phyloP scores from a whole-genome alignment of 306 rosid genomes.

The Crotalaria pallida region DNA sequence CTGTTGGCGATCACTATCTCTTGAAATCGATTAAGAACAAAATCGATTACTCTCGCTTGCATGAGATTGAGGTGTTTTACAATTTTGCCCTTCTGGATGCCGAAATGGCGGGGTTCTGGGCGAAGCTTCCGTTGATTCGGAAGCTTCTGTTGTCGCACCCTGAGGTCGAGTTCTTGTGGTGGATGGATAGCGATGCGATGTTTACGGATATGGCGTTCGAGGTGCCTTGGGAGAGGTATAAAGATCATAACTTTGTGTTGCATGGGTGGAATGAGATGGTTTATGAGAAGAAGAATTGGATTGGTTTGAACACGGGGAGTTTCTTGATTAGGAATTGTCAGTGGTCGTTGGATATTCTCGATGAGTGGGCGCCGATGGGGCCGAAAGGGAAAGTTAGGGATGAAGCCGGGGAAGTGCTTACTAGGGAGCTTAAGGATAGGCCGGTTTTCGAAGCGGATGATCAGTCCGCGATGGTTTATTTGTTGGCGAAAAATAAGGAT shows the following conservation, averaged over 20 bases:
- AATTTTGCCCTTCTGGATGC: constrained; percentile 75
- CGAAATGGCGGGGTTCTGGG: constrained; percentile 96
- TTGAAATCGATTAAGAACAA: constrained; percentile 79
- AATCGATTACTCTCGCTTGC: constrained; percentile 83
- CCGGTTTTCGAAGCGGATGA: constrained; percentile 86
- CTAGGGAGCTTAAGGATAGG: constrained; percentile 54
- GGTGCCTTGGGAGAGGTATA: constrained; percentile 82
- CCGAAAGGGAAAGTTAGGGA: constrained; percentile 80
- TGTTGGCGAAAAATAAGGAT: constrained; percentile 45
- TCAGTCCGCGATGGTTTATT: constrained; percentile 77
- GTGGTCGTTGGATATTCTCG: constrained; percentile 68
- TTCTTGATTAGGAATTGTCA: constrained; percentile 59
- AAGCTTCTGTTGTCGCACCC: constrained; percentile 73
- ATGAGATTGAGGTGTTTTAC: constrained; percentile 81
- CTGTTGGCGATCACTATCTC: constrained; percentile 83
- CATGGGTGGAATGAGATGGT: constrained; percentile 91
- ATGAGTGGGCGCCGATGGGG: constrained; percentile 87
- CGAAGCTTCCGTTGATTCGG: constrained; percentile 75
- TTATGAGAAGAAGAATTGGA: constrained; percentile 75
- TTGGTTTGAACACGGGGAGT: constrained; percentile 81
- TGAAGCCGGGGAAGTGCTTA: constrained; percentile 74
- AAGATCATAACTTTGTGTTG: constrained; percentile 61
- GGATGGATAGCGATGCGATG: constrained; percentile 98
- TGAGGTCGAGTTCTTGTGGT: constrained; percentile 79
- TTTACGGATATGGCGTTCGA: constrained; percentile 92